A percentile compares a stretch with the other conserved stretches of the same genome.
phyloP scores from a whole-genome alignment of 2,329 filamentous ascomycete genomes.

The Alternaria angustiovoidea region DNA sequence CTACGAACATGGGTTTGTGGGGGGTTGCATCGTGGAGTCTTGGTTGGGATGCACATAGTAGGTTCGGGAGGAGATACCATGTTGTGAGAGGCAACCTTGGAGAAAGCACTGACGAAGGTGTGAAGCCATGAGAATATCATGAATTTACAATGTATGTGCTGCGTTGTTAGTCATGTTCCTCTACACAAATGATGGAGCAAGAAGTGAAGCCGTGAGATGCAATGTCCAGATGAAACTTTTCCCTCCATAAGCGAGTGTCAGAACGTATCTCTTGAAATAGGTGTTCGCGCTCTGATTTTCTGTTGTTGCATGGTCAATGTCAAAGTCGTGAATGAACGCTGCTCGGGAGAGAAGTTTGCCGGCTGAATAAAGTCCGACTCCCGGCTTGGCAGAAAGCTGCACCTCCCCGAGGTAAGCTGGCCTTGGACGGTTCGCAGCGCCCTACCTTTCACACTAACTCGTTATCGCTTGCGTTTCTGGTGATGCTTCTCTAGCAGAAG shows the following conservation, averaged over 20 bases:
- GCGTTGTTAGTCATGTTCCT: background rate
- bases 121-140: background rate
- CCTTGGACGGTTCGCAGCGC: conserved; percentile 8
- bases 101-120: no score
- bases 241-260: background rate
- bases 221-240: background rate
- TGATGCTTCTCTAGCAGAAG: conserved; percentile 43
- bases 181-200: background rate
- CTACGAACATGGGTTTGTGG: no score
- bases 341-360: conserved; percentile 1
- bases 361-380: conserved; percentile 5
- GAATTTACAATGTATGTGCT: background rate
- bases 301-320: background rate
- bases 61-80: no score
- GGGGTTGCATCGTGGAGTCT: no score
- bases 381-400: conserved; percentile 24
- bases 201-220: background rate
- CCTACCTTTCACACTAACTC: background rate
- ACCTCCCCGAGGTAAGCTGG: conserved; percentile 17
- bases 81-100: no score
- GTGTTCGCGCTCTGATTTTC: background rate
- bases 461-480: conserved; percentile 8
- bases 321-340: background rate
- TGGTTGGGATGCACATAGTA: no score
- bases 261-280: no score